Percentiles rank a stretch among this genome's conserved stretches.
Conservation (phyloP, 805 yeast genomes). For the Saturnispora bothae region DNA sequence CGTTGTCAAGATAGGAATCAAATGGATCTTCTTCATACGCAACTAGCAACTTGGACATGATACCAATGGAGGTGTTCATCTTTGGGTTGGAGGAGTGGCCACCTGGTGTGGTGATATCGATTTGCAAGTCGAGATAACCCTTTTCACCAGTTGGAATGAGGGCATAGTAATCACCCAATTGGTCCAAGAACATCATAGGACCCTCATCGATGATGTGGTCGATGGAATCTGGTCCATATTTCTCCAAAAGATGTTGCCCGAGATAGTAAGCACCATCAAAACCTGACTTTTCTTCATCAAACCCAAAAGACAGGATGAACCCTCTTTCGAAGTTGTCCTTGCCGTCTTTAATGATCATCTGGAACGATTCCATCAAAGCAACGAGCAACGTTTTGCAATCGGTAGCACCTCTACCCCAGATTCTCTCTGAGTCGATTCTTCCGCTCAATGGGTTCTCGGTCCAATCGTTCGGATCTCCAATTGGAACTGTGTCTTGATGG, state of each 20-base stretch:
- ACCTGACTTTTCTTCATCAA: conserved; percentile 72
- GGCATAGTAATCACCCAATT: conserved; percentile 19
- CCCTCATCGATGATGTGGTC: conserved; percentile 54
- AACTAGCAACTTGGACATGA: conserved; percentile 48
- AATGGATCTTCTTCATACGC: conserved; percentile 49
- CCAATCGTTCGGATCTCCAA: conserved; percentile 50
- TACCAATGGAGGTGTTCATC: conserved; percentile 71
- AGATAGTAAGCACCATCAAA: conserved; percentile 48
- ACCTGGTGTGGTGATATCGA: conserved; percentile 45
- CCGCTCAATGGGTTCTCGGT: conserved; percentile 56
- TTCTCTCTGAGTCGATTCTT: conserved; percentile 48
- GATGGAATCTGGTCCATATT: conserved; percentile 51
- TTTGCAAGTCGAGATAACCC: conserved; percentile 30
- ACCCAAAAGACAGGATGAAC: conserved; percentile 57
- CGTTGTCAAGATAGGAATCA: conserved; percentile 33
- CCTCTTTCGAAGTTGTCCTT: conserved; percentile 51
- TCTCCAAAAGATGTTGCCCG: conserved; percentile 34
- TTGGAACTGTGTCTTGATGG: conserved; percentile 78
- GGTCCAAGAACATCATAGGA: conserved; percentile 35
- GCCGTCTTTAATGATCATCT: conserved; percentile 35
- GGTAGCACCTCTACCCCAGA: conserved; percentile 71
- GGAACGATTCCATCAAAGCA: conserved; percentile 59
- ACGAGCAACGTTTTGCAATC: conserved; percentile 68
- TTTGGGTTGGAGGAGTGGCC: conserved; percentile 53
- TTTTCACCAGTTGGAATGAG: conserved; percentile 28